Percentiles rank a stretch among this genome's conserved stretches.
These are phyloP conservation scores for Podospora fimiseda DNA, from an alignment of 495 filamentous ascomycete species.

Conservation along the genomic window DNA sequence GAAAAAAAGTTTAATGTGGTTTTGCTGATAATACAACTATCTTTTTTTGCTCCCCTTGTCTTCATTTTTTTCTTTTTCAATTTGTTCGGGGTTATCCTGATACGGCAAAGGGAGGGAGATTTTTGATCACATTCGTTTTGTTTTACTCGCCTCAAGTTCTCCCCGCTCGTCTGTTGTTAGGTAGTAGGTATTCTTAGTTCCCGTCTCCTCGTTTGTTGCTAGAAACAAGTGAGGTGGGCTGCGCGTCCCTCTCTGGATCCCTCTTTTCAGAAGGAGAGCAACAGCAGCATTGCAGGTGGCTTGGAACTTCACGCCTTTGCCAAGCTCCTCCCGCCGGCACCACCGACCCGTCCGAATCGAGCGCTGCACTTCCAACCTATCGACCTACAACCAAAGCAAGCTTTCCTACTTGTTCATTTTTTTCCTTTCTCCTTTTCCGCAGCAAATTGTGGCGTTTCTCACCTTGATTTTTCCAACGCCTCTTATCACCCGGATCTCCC, in stretches of 20 bases:
- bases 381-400: no score
- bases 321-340: not conserved
- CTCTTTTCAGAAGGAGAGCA: not conserved
- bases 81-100: no score
- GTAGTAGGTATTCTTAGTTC: no score
- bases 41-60: no score
- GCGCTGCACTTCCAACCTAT: not conserved
- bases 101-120: no score
- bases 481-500: slow-evolving; percentile 5
- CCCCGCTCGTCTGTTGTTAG: no score
- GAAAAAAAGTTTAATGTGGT: not conserved
- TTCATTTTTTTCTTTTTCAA: no score
- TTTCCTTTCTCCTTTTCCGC: not conserved
- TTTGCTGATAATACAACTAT: not conserved
- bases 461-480: not conserved
- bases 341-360: not conserved
- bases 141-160: not conserved
- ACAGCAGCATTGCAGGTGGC: no score
- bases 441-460: not conserved
- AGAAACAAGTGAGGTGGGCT: not conserved
- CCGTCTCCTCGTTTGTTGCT: no score
- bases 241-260: not conserved
- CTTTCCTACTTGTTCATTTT: not conserved
- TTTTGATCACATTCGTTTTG: no score
- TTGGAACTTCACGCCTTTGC: not conserved